phyloP scores from a whole-genome alignment of 2,329 filamentous ascomycete genomes.

The Talaromyces sp. region DNA sequence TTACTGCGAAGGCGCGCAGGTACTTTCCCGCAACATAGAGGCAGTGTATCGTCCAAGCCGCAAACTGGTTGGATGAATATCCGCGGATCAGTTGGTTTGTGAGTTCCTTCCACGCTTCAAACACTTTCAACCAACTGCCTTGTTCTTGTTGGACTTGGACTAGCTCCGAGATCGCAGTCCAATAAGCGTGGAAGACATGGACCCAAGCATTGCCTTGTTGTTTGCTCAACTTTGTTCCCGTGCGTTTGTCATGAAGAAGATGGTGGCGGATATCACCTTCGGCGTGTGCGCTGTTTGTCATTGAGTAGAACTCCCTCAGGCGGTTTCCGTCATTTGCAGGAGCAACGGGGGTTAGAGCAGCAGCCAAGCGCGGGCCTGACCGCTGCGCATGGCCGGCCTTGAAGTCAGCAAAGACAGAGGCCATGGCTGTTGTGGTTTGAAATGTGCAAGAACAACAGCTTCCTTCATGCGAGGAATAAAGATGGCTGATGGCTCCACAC shows the following conservation, averaged over 20 bases:
- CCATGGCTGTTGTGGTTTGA: constrained; percentile 49
- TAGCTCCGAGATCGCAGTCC: constrained; percentile 73
- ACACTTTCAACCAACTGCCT: constrained; percentile 74
- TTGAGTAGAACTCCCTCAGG: constrained; percentile 64
- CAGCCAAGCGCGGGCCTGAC: constrained; percentile 68
- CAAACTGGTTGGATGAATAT: constrained; percentile 69
- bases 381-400: constrained; percentile 57
- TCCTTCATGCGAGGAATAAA: background rate
- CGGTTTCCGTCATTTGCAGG: constrained; percentile 57
- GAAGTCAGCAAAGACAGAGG: constrained; percentile 68
- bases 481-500: background rate
- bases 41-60: constrained; percentile 88
- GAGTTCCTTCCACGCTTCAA: constrained; percentile 83
- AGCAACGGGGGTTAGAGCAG: constrained; percentile 66
- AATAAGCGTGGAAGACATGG: constrained; percentile 77
- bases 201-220: constrained; percentile 76
- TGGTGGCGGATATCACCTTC: constrained; percentile 64
- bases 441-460: background rate
- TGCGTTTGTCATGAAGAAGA: constrained; percentile 59
- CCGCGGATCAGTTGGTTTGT: constrained; percentile 71
- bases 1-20: constrained; percentile 80
- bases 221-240: constrained; percentile 50
- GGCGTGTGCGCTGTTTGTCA: constrained; percentile 60
- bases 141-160: constrained; percentile 52
- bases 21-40: constrained; percentile 85